phyloP scores from a whole-genome alignment of 306 rosid species.

The apple (Malus domestica) region DNA sequence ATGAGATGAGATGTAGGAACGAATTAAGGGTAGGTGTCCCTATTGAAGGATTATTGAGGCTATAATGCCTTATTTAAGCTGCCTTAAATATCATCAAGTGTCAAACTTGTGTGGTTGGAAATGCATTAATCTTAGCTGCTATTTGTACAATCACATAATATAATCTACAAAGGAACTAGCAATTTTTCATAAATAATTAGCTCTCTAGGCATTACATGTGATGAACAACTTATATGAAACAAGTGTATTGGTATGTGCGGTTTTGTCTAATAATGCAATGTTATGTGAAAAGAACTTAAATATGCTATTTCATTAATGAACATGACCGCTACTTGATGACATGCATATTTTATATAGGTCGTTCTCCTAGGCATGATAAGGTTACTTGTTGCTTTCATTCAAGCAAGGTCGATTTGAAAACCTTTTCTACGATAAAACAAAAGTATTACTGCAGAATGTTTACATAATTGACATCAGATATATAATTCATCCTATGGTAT shows the following conservation, averaged over 20 bases:
- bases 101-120: background rate
- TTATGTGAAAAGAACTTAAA: no score
- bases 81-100: background rate
- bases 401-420: background rate
- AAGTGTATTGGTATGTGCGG: no score
- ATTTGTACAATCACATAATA: background rate
- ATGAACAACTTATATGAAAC: no score
- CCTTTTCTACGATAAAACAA: no score
- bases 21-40: constrained; percentile 1
- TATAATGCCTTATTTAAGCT: background rate
- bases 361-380: background rate
- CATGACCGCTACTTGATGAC: no score
- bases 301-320: no score
- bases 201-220: no score
- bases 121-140: background rate
- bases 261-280: no score
- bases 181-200: background rate
- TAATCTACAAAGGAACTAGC: no score
- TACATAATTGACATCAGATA: background rate
- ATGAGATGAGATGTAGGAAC: background rate
- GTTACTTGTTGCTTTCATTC: background rate
- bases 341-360: no score
- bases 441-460: background rate
- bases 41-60: background rate
- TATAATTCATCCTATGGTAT: no score